These are phyloP conservation scores for Santalum album DNA, from an alignment of 164 flowering plant species.

Conservation along the genomic window DNA sequence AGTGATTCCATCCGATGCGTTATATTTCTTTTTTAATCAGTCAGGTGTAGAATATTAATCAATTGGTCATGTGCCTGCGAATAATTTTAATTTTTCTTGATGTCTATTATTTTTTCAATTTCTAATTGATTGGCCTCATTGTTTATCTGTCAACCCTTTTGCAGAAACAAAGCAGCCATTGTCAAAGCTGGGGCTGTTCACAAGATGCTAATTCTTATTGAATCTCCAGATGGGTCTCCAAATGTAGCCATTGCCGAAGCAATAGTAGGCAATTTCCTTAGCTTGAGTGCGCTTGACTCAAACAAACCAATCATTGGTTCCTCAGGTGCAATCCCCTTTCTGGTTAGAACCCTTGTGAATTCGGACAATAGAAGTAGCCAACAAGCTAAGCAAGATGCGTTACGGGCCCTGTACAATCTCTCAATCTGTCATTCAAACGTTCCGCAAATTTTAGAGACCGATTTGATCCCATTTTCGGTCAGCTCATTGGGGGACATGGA, in stretches of 20 bases:
- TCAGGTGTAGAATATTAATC: no score
- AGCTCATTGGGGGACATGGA: conserved; percentile 68
- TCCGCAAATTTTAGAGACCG: conserved; percentile 39
- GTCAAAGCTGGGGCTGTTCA: conserved; percentile 90
- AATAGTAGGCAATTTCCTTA: conserved; percentile 82
- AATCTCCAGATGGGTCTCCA: conserved; percentile 22
- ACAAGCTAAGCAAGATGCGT: conserved; percentile 66
- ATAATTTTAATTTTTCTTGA: no score
- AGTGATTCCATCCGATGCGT: no score
- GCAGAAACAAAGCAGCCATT: conserved; percentile 92
- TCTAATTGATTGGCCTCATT: background rate
- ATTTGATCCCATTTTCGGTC: conserved; percentile 43
- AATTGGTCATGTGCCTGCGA: no score
- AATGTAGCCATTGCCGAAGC: conserved; percentile 53
- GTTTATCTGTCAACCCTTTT: background rate
- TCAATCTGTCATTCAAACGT: conserved; percentile 63
- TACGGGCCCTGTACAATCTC: conserved; percentile 79
- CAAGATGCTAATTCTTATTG: conserved; percentile 69
- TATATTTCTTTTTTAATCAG: no score
- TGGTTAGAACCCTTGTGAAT: conserved; percentile 38
- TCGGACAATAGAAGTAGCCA: conserved; percentile 14
- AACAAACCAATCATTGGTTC: conserved; percentile 80
- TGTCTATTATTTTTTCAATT: no score
- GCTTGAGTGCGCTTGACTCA: conserved; percentile 81
- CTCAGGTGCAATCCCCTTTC: conserved; percentile 74